Conservation (phyloP, 257 asterid genomes). For the Marsdenia floribunda region DNA sequence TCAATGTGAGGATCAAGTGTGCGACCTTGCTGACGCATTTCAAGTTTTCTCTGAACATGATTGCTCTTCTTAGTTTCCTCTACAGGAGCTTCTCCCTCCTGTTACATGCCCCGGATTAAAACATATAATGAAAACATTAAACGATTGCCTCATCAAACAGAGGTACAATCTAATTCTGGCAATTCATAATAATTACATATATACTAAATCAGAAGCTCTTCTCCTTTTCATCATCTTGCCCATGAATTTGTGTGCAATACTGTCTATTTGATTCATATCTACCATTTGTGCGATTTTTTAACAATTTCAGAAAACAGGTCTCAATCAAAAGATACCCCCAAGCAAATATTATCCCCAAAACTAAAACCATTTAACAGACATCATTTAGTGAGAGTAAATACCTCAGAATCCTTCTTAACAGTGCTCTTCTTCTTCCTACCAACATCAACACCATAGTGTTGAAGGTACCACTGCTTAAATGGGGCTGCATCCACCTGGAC, state of each 20-base stretch:
- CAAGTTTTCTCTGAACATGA: slow-evolving; percentile 43
- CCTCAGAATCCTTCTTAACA: slow-evolving; percentile 34
- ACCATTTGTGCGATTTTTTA: no score
- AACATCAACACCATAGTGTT: slow-evolving; percentile 38
- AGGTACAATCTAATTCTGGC: not conserved
- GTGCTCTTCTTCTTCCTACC: slow-evolving; percentile 38
- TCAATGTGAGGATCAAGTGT: slow-evolving; percentile 42
- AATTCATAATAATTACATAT: not conserved
- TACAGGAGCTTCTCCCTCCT: slow-evolving; percentile 39
- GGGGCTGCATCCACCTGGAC: slow-evolving; percentile 43
- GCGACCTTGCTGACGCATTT: slow-evolving; percentile 39
- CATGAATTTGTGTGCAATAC: not conserved
- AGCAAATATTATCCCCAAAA: not conserved
- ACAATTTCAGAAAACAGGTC: not conserved
- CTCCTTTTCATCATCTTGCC: not conserved
- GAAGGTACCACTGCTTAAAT: slow-evolving; percentile 39
- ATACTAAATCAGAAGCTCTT: not conserved
- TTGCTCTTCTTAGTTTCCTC: slow-evolving; percentile 44
- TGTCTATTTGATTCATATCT: not conserved
- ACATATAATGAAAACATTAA: not conserved
- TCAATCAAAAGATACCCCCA: not conserved
- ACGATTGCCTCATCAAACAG: not conserved
- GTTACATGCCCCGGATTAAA: not conserved
- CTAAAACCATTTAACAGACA: not conserved
- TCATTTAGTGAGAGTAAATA: not conserved